Conservation (phyloP, 2,329 filamentous ascomycete genomes). For the Aspergillus bombycis region DNA sequence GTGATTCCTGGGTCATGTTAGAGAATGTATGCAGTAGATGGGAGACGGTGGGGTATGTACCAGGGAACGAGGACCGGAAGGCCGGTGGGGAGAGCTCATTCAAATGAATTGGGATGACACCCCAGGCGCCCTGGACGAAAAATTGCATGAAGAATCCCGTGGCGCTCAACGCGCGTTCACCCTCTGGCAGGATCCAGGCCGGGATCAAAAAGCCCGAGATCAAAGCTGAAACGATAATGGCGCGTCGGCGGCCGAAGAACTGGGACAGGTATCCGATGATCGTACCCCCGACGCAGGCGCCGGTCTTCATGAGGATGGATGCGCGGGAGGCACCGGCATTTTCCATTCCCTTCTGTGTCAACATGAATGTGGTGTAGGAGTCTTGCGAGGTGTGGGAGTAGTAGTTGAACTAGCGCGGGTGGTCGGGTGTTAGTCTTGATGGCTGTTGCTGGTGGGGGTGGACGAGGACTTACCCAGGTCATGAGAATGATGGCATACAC, state of each 20-base stretch:
- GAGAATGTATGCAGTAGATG: background rate
- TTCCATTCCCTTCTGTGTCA: slow-evolving; percentile 68
- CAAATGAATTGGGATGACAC: slow-evolving; percentile 71
- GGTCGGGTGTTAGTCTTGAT: background rate
- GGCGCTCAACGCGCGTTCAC: slow-evolving; percentile 32
- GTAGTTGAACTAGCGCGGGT: slow-evolving; percentile 58
- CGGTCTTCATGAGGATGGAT: slow-evolving; percentile 79
- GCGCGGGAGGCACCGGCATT: slow-evolving; percentile 69
- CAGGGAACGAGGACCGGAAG: slow-evolving; percentile 70
- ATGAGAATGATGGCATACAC: slow-evolving; percentile 78
- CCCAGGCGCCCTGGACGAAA: slow-evolving; percentile 72
- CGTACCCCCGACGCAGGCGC: slow-evolving; percentile 65
- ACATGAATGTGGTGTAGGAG: slow-evolving; percentile 80
- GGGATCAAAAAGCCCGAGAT: slow-evolving; percentile 71
- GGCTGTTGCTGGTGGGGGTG: background rate
- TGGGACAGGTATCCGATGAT: slow-evolving; percentile 70
- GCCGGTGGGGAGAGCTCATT: slow-evolving; percentile 75
- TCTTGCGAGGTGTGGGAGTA: slow-evolving; percentile 82
- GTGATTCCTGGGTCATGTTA: slow-evolving; percentile 48
- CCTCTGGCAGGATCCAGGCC: slow-evolving; percentile 65
- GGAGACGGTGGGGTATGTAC: slow-evolving; percentile 31
- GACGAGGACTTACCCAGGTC: slow-evolving; percentile 56
- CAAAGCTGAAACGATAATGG: slow-evolving; percentile 62
- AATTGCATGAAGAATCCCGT: slow-evolving; percentile 58
- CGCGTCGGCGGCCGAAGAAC: slow-evolving; percentile 68